Base-by-base conservation (phyloP, 2,329 filamentous ascomycete genomes). In the Monilinia fructicola region DNA sequence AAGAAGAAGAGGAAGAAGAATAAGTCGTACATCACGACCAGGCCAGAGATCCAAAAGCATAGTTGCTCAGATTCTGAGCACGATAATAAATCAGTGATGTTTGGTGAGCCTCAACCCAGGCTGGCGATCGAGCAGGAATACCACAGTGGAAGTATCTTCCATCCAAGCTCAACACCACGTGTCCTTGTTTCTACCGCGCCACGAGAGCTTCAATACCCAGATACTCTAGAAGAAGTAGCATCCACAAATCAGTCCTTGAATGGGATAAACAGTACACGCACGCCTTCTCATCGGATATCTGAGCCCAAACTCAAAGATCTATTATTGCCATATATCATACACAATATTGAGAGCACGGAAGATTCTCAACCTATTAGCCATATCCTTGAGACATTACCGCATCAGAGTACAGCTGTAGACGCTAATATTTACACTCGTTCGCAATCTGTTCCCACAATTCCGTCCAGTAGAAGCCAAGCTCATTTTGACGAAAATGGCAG, bases 51-150 rank as follows among this genome's bases (percentile, higher is more conserved):
- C 26, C 5, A 35, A 61, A 38, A 38, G 5, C 44, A 23, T 3
- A 23, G n/a, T 11, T 61, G 21, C n/a, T 31, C 0, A 26, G 1
- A 61, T 10, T 3, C 4, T 26, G 7, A 26, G 35, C 14, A 26
- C 4, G 9, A 61, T 21, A 9, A 21, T 26, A 14, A 21, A 26
- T 12, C n/a, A 4, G 40, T 7, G 28, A 11, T n/a, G 21, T 61
- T 1, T 9, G 2, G 2, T 21, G 31, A 26, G 7, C 0, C 16
- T 1, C 18, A 23, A 16, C 4, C 35, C 4, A 2, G 1, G 1
- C 31, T 6, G 6, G 5, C 1, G 14, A 16, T 60, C 6, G 14
- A 6, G 21, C 42, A 60, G 31, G 56, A 48, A 42, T 5, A 16
- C 9, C 21, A 38, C 1, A 12, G 28, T 50, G 42, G 28, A 60